Base-by-base conservation (phyloP, 139 green algal species). In the Chlamydomonas schloesseri region DNA sequence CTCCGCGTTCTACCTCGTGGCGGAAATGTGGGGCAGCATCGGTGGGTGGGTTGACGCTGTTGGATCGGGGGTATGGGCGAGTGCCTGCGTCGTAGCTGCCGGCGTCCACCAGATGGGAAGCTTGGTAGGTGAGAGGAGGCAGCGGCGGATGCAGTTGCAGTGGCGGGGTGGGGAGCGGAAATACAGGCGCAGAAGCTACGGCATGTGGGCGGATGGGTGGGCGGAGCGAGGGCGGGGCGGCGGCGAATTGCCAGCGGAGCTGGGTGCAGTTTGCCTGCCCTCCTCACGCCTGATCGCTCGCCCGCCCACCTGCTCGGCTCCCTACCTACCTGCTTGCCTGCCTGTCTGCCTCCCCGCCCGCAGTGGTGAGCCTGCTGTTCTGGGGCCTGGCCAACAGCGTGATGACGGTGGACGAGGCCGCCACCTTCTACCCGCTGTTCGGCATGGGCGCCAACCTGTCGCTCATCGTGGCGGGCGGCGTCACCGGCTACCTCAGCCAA, bases 341-440 rank as follows among this genome's bases (percentile, higher is more conserved):
- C n/a, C n/a, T n/a, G n/a, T n/a, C n/a, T n/a, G n/a, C n/a, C n/a
- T n/a, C n/a, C n/a, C n/a, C 60, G 2, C 26, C 29, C n/a, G 29
- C 64, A 71, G 95, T 98, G 34, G 95, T 98, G 36, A 97, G 95
- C 23, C 93, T 98, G 46, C 96, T 98, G 34, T 98, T 98, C 93
- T 98, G 96, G 96, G 96, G 94, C 29, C 94, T 98, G 91, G 93
- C 95, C 83, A 98, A 98, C 89, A 94, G 96, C 88, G 50, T 74
- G 33, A 74, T 74, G 69, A 53, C 69, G 34, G 69, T 74, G 69
- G 69, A 74, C 23, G 69, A 74, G 69, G 97, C 97, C 29, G 97
- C 98, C 78, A 91, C 96, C 84, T 99, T 99, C 92, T 99, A 99
- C 93, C 97, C 97, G 5, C 94, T 99, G 75, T 99, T 99, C 72